Evolutionary conservation across 495 filamentous ascomycete genomes (phyloP).

Genomic region (Zalerion maritima): DNA sequence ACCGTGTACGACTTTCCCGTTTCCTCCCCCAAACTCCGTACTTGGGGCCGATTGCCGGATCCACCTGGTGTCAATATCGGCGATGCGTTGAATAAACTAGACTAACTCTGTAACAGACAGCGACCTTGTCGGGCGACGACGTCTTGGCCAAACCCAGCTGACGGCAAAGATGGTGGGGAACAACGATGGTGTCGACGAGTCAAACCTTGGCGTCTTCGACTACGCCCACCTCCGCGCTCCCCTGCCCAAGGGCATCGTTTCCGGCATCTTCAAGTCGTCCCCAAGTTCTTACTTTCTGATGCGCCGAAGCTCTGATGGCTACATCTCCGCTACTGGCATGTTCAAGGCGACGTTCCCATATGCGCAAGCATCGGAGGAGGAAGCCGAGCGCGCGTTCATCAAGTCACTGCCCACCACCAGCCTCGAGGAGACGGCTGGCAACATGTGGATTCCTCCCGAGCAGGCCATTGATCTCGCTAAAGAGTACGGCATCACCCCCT

Average conservation of each 20-base stretch:
- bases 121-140: slow-evolving; percentile 69
- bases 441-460: slow-evolving; percentile 84
- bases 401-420: slow-evolving; percentile 66
- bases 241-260: slow-evolving; percentile 73
- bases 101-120: slow-evolving; percentile 46
- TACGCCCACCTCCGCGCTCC: slow-evolving; percentile 91
- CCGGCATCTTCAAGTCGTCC: slow-evolving; percentile 76
- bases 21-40: slow-evolving; percentile 2
- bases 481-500: slow-evolving; percentile 63
- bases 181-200: slow-evolving; percentile 49
- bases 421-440: slow-evolving; percentile 84
- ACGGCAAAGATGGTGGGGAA: slow-evolving; percentile 57
- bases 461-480: slow-evolving; percentile 72
- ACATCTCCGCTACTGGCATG: slow-evolving; percentile 93
- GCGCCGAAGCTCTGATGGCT: slow-evolving; percentile 91
- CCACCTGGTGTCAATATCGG: slow-evolving; percentile 13
- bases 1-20: slow-evolving; percentile 31
- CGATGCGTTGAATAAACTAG: slow-evolving; percentile 8
- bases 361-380: slow-evolving; percentile 72
- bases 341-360: slow-evolving; percentile 98
- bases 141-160: slow-evolving; percentile 83
- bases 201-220: slow-evolving; percentile 70
- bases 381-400: slow-evolving; percentile 71
- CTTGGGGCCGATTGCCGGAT: slow-evolving; percentile 1
- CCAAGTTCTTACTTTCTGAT: slow-evolving; percentile 94